These are phyloP conservation scores for Blastobotrys malaysiensis DNA, from an alignment of 1,139 yeast species.

Conservation along the genomic window DNA sequence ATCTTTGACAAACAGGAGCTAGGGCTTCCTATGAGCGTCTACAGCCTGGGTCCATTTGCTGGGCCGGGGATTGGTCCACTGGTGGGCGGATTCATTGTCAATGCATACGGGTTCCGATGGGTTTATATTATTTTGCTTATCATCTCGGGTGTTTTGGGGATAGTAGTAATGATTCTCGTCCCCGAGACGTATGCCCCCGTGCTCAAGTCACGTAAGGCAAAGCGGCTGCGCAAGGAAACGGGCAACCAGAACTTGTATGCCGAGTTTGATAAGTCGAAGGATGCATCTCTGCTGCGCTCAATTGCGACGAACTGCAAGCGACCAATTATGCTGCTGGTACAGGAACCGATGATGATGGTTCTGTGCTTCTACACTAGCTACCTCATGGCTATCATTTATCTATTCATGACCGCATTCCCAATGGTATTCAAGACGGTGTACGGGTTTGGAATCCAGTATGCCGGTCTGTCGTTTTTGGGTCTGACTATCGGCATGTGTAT, in stretches of 20 bases:
- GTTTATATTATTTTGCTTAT: constrained; percentile 61
- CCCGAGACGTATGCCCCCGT: constrained; percentile 72
- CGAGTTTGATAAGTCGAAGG: constrained; percentile 40
- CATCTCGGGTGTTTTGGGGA: constrained; percentile 56
- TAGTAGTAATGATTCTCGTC: constrained; percentile 34
- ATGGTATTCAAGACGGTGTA: constrained; percentile 47
- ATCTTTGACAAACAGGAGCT: constrained; percentile 55
- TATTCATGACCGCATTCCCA: constrained; percentile 62
- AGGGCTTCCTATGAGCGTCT: constrained; percentile 65
- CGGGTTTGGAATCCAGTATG: constrained; percentile 33
- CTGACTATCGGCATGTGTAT: constrained; percentile 41
- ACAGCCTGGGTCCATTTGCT: constrained; percentile 65
- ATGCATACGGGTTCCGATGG: constrained; percentile 51
- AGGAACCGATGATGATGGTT: constrained; percentile 57
- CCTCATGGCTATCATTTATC: constrained; percentile 52
- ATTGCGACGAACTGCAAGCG: constrained; percentile 48
- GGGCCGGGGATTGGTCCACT: constrained; percentile 76
- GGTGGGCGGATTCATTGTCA: constrained; percentile 59
- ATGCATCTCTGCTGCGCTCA: constrained; percentile 37
- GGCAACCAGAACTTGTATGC: constrained; percentile 43
- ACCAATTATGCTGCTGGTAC: constrained; percentile 48
- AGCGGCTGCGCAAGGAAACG: constrained; percentile 50
- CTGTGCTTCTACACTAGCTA: constrained; percentile 60
- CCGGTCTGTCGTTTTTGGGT: constrained; percentile 53
- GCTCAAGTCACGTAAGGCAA: constrained; percentile 53